phyloP scores from a whole-genome alignment of 192 early-diverging fungal genomes.

The Ambispora gerdemannii region DNA sequence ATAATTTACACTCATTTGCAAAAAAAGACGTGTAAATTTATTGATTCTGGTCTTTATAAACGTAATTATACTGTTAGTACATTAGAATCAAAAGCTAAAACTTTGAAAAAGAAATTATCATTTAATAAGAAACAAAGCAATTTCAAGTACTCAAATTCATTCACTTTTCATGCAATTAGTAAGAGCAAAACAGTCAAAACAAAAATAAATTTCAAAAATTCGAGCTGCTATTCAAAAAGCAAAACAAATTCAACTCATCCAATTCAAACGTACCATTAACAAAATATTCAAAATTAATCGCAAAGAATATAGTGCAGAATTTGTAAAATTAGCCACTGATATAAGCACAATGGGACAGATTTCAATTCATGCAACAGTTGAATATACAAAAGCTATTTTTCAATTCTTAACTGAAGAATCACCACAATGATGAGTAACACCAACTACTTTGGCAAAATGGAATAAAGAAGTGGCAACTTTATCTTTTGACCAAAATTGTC shows the following conservation, averaged over 20 bases:
- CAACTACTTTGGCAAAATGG: background rate
- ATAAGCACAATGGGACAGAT: background rate
- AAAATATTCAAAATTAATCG: background rate
- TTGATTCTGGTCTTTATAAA: background rate
- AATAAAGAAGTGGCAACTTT: constrained; percentile 9
- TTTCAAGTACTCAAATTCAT: background rate
- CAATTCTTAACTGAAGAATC: background rate
- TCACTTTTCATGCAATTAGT: background rate
- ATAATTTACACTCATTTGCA: background rate
- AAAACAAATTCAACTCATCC: background rate
- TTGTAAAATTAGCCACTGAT: background rate
- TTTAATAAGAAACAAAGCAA: background rate
- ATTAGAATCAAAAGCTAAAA: background rate
- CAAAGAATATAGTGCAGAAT: background rate
- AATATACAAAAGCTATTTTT: background rate
- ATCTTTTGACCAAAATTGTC: too few species aligned
- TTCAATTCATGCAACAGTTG: background rate
- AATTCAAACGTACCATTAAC: background rate
- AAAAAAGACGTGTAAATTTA: background rate
- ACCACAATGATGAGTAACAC: background rate
- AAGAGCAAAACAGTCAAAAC: background rate
- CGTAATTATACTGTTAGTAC: background rate
- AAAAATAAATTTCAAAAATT: background rate
- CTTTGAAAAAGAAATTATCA: background rate
- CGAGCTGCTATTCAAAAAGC: background rate